These are phyloP conservation scores for Coemansia sp. DNA, from an alignment of 192 early-diverging fungal genomes.

Conservation along the genomic window DNA sequence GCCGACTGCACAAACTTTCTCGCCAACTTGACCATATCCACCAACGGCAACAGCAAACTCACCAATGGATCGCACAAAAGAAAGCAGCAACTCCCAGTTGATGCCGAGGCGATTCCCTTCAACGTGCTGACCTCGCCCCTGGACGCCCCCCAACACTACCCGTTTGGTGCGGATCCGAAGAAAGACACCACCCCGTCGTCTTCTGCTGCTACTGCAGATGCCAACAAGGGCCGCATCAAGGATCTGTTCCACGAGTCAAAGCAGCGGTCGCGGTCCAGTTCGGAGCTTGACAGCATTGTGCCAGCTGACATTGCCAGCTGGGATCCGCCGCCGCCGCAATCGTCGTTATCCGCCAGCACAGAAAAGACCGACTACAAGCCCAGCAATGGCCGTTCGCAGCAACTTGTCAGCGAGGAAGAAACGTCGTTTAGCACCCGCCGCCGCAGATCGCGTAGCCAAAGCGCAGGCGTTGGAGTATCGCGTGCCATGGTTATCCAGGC, in stretches of 20 bases:
- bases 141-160: background rate
- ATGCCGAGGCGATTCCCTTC: background rate
- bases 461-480: slow-evolving; percentile 50
- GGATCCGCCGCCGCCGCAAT: slow-evolving; percentile 5
- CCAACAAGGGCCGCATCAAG: slow-evolving; percentile 39
- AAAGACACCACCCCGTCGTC: background rate
- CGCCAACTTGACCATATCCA: slow-evolving; percentile 4
- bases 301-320: slow-evolving; percentile 35
- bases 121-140: background rate
- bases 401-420: slow-evolving; percentile 1
- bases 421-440: slow-evolving; percentile 38
- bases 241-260: slow-evolving; percentile 45
- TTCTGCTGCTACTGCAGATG: background rate
- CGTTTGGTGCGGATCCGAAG: background rate
- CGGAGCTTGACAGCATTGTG: slow-evolving; percentile 49
- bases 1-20: slow-evolving; percentile 18
- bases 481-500: slow-evolving; percentile 55
- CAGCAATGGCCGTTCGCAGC: background rate
- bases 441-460: slow-evolving; percentile 50
- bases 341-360: too few species aligned
- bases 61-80: background rate
- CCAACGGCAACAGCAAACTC: background rate
- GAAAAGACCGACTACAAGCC: background rate
- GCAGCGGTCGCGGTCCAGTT: slow-evolving; percentile 49
- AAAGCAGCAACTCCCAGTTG: background rate